These are phyloP conservation scores for Thelonectria rubi DNA, from an alignment of 2,329 filamentous ascomycete species.

Conservation along the genomic window DNA sequence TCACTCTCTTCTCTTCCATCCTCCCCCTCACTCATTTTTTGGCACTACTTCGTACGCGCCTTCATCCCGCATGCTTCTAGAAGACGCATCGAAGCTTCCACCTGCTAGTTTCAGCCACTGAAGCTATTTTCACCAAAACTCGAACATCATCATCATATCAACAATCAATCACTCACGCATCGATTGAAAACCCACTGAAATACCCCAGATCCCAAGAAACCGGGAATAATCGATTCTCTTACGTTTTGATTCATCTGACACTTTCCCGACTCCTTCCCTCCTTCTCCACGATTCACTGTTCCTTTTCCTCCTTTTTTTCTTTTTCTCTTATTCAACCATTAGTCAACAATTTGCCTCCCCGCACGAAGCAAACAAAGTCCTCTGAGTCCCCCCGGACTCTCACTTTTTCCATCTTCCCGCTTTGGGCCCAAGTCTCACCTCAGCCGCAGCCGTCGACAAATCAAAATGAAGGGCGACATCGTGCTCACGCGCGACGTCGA, in stretches of 20 bases:
- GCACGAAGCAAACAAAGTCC: background rate
- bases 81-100: background rate
- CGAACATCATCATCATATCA: background rate
- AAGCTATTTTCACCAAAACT: background rate
- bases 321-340: background rate
- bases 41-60: background rate
- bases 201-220: conserved; percentile 3
- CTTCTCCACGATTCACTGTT: background rate
- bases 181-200: background rate
- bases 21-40: background rate
- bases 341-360: background rate
- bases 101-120: background rate
- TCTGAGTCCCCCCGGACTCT: background rate
- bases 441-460: background rate
- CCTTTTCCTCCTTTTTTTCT: background rate
- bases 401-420: background rate
- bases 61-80: background rate
- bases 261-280: background rate
- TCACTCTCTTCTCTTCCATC: background rate
- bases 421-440: conserved; percentile 1
- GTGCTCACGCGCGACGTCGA: conserved; percentile 24
- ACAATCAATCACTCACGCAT: too few relatives aligned
- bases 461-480: conserved; percentile 21
- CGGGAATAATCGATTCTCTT: conserved; percentile 8
- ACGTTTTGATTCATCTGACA: conserved; percentile 9